Base-by-base conservation (phyloP, 331 rosid genomes). In the Acacia pycnantha region DNA sequence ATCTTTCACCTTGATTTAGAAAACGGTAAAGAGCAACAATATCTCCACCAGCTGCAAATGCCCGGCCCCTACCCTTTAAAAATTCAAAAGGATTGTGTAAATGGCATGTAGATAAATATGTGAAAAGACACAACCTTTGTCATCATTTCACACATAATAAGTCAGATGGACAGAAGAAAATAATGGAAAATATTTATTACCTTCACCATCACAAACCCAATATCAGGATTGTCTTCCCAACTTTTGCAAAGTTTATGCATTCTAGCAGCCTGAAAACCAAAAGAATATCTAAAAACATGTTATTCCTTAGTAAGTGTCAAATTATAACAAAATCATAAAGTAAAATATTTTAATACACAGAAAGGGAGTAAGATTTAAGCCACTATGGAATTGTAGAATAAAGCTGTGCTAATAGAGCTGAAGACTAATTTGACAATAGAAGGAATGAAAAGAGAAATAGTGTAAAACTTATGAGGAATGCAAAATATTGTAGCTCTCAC, bases 41-140 rank as follows among this genome's bases (percentile, higher is more conserved):
- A 87, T 95, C 98, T 76, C 99, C 97, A n/a, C 99, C 99, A 53
- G 97, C 94, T 79, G 92, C 88, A 78, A 93, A 95, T 47, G 97
- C 97, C 87, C 91, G 90, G 83, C 94, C 97, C 82, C 92, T 90
- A 74, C 98, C 98, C 98, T 95, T 86, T 37, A 85, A 73, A 79
- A 80, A 53, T 64, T 44, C 43, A 82, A 84, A 59, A 88, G 67
- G 24, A 73, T 0, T 44, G 54, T 18, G 71, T 80, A 76, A 89
- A 79, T 68, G 47, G 43, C 40, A 24, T 61, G 31, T 44, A 14
- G 35, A 41, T 40, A 26, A 22, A 79, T 11, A 82, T 13, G 18
- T 15, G 14, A 15, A 27, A 14, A 2, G 43, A 51, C 16, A 26
- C 56, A n/a, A 44, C 48, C 22, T 27, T 9, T 24, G 72, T 27